Conservation (phyloP, 2,329 filamentous ascomycete species). For the Fusarium sp. region DNA sequence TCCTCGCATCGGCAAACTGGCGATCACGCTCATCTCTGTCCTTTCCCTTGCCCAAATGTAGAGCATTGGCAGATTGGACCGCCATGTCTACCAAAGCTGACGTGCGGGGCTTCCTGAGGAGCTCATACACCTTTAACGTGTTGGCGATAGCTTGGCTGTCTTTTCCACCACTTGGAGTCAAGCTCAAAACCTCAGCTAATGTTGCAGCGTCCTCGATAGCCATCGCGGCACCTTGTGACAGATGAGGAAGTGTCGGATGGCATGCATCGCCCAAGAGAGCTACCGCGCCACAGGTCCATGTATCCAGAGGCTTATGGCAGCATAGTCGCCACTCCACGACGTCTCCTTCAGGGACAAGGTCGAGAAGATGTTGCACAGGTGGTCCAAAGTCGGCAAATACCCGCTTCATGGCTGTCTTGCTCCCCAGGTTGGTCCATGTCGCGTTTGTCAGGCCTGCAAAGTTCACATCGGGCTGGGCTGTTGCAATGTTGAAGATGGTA, state of each 20-base stretch:
- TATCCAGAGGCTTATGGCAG: slow-evolving; percentile 10
- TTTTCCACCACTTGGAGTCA: background rate
- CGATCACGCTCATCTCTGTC: slow-evolving; percentile 12
- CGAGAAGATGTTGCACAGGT: background rate
- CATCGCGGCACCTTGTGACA: slow-evolving; percentile 17
- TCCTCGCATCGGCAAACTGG: slow-evolving; percentile 4
- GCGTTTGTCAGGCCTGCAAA: slow-evolving; percentile 14
- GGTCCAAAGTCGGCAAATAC: slow-evolving; percentile 24
- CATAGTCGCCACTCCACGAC: slow-evolving; percentile 22
- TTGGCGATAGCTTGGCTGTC: background rate
- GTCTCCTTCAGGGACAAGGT: slow-evolving; percentile 1
- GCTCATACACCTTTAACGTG: background rate
- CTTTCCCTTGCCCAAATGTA: slow-evolving; percentile 1
- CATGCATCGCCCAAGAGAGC: slow-evolving; percentile 16
- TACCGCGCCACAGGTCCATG: slow-evolving; percentile 4
- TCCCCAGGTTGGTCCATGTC: slow-evolving; percentile 23
- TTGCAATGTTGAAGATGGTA: slow-evolving; percentile 20
- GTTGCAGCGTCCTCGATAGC: slow-evolving; percentile 11
- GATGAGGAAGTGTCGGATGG: slow-evolving; percentile 13
- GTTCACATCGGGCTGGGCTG: slow-evolving; percentile 12
- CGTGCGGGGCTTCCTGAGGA: background rate
- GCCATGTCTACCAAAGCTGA: slow-evolving; percentile 13
- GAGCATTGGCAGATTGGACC: background rate
- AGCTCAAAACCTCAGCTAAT: background rate
- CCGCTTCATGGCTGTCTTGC: slow-evolving; percentile 20